Evolutionary conservation across 192 early-diverging fungal species (phyloP).

Genomic region (Chytriomyces sp.): DNA sequence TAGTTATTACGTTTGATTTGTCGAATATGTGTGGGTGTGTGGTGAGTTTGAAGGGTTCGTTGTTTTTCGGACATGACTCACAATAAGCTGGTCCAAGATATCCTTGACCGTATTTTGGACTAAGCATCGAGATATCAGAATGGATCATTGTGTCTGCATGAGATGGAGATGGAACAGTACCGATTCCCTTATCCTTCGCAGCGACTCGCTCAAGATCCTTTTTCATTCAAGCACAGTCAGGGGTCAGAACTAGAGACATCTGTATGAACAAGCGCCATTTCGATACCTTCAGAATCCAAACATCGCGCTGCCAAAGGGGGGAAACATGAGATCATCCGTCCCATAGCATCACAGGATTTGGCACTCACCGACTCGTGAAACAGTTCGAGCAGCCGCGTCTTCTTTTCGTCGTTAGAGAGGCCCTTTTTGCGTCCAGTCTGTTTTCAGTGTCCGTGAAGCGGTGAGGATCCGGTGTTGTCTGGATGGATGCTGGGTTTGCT

Average conservation of each 20-base stretch:
- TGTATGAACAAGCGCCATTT: neutral
- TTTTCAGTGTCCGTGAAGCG: neutral
- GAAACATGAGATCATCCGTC: neutral
- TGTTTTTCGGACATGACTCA: slow-evolving; percentile 3
- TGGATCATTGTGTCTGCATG: too few relatives aligned
- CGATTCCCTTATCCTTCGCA: slow-evolving; percentile 81
- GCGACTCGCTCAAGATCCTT: slow-evolving; percentile 81
- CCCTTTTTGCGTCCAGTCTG: slow-evolving; percentile 27
- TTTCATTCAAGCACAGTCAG: neutral
- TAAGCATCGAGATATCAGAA: slow-evolving; percentile 23
- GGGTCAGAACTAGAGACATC: too few relatives aligned
- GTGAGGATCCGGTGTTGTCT: too few relatives aligned
- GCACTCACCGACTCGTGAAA: slow-evolving; percentile 28
- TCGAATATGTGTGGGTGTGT: too few relatives aligned
- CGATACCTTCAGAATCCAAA: slow-evolving; percentile 19
- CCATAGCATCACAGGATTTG: neutral
- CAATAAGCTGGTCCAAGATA: slow-evolving; percentile 78
- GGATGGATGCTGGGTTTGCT: too few relatives aligned
- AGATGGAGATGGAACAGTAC: slow-evolving; percentile 39
- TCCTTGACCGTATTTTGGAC: slow-evolving; percentile 83
- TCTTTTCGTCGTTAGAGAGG: slow-evolving; percentile 32
- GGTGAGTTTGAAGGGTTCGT: too few relatives aligned
- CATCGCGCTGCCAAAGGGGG: slow-evolving; percentile 9
- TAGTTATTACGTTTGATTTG: neutral
- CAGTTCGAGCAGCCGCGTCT: slow-evolving; percentile 29